Conservation (phyloP, 2,329 filamentous ascomycete species). For the Fusarium luffae region DNA sequence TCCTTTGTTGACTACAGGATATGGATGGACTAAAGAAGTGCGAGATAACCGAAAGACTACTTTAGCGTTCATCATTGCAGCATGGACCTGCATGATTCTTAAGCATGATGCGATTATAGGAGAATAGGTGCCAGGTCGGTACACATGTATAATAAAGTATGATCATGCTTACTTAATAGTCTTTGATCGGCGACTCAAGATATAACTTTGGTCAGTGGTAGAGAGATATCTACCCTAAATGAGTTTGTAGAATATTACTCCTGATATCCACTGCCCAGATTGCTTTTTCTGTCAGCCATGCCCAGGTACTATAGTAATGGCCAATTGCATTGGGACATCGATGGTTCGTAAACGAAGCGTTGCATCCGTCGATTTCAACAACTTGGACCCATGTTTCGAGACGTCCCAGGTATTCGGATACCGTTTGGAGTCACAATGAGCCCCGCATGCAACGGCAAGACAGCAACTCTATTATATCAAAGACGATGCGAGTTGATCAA, state of each 20-base stretch:
- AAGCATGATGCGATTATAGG: neutral
- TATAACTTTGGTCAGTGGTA: neutral
- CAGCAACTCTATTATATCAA: neutral
- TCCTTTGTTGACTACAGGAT: neutral
- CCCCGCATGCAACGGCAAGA: conserved; percentile 6
- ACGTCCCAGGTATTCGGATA: neutral
- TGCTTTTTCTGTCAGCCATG: neutral
- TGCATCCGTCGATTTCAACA: neutral
- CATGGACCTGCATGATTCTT: neutral
- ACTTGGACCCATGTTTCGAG: neutral
- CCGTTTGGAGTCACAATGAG: neutral
- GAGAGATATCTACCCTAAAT: neutral
- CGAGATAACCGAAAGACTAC: neutral
- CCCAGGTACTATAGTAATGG: neutral
- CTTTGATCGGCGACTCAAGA: neutral
- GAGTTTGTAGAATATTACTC: neutral
- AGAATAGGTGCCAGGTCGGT: neutral
- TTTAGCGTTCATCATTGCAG: neutral
- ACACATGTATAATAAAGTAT: neutral
- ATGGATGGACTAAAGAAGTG: neutral
- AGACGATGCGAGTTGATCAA: neutral
- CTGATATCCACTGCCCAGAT: neutral
- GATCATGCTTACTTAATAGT: neutral
- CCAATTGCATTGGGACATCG: neutral
- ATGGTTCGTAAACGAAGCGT: neutral